Evolutionary conservation across 202 grass and related monocot species (phyloP).

Genomic region (Zoysia matrella): DNA sequence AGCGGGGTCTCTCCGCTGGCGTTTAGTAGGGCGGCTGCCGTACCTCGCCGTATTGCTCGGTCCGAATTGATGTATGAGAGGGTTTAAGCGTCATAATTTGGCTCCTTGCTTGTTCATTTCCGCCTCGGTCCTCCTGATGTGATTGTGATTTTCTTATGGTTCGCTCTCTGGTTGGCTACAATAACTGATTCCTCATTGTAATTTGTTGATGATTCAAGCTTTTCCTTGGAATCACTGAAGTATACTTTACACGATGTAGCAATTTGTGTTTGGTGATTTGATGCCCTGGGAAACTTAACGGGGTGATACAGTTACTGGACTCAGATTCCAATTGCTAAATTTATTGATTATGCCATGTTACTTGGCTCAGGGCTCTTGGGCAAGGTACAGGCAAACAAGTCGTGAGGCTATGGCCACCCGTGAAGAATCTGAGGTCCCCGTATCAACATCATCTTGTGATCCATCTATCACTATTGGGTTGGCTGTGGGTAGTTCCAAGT

Average conservation of each 20-base stretch:
- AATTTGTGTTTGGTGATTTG: background rate
- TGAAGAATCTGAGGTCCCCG: too few species aligned
- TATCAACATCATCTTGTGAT: too few species aligned
- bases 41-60: background rate
- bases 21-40: background rate
- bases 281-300: too few species aligned
- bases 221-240: background rate
- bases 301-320: too few species aligned
- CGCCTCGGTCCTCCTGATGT: background rate
- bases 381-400: too few species aligned
- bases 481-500: too few species aligned
- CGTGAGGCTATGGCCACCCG: too few species aligned
- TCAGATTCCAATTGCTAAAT: too few species aligned
- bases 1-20: background rate
- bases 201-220: background rate
- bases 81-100: background rate
- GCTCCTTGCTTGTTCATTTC: background rate
- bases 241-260: background rate
- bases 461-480: too few species aligned
- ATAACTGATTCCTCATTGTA: background rate
- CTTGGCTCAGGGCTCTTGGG: too few species aligned
- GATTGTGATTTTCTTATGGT: background rate
- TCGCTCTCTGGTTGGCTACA: background rate
- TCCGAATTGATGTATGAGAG: background rate
- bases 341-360: too few species aligned